These are phyloP conservation scores for Cystobasidium pallidum DNA, from an alignment of 1,284 basidiomycete species.

Conservation along the genomic window DNA sequence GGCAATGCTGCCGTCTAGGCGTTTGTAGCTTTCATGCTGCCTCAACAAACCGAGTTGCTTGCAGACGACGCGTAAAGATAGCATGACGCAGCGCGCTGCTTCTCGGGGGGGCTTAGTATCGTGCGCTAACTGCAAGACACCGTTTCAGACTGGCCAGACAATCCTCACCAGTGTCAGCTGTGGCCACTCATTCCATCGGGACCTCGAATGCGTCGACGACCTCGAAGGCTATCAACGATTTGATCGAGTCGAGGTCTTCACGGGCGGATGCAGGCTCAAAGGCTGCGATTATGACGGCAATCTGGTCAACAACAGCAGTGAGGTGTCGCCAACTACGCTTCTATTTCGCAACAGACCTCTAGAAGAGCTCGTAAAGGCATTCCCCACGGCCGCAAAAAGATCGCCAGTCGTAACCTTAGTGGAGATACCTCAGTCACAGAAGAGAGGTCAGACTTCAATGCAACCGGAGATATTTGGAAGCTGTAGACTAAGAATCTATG, in stretches of 20 bases:
- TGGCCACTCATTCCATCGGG: slow-evolving; percentile 14
- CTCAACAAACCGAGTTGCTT: background rate
- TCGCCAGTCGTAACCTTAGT: background rate
- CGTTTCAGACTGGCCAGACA: background rate
- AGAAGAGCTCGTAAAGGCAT: background rate
- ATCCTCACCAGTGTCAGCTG: slow-evolving; percentile 21
- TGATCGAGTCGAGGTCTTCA: background rate
- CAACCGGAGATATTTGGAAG: too few relatives aligned
- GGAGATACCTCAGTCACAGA: background rate
- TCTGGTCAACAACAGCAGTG: slow-evolving; percentile 12
- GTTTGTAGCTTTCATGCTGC: background rate
- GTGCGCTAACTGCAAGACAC: slow-evolving; percentile 4
- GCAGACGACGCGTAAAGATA: background rate
- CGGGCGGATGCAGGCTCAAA: slow-evolving; percentile 7
- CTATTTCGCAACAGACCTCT: slow-evolving; percentile 14
- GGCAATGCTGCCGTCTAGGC: background rate
- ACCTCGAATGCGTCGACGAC: background rate
- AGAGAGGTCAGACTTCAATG: background rate
- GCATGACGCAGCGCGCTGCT: background rate
- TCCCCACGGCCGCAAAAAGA: background rate
- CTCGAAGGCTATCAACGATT: slow-evolving; percentile 6
- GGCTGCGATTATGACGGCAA: slow-evolving; percentile 19
- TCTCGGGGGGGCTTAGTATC: background rate
- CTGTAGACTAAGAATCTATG: background rate
- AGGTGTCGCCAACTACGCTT: slow-evolving; percentile 17